Evolutionary conservation across 805 yeast species (phyloP), one percentile per base, ranked within the genome.

Genomic region (Candida germanica): DNA sequence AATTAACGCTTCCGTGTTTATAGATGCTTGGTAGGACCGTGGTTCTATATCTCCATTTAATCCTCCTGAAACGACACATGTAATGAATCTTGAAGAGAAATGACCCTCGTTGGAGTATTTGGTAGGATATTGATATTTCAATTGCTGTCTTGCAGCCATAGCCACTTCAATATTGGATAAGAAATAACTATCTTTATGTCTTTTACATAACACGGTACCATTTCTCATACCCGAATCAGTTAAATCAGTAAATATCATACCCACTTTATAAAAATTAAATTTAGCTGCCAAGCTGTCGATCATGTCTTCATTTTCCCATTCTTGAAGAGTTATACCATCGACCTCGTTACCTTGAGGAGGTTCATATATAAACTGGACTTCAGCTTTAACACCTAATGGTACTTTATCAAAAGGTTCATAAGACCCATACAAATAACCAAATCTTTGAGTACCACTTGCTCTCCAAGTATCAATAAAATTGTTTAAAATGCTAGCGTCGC

Each of bases 61-160:
- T 45, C 95, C 94, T n/a, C 99, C 99, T 1, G 94, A 77, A 3
- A 93, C 72, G 15, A 88, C 91, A 63, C 97, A 89, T 1, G 98
- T 91, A 13, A 89, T 91, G 56, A 87, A 93, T 53, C 87, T 87
- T 6, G 97, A 88, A 11, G 96, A 84, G 56, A 76, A 93, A 18
- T 53, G 49, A 2, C 87, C 86, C 7, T 73, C 58, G 19, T 72
- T 76, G 18, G 84, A 71, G 72, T 79, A 82, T 48, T 76, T 77
- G 26, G 86, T 71, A 12, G 62, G 52, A 53, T 81, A 83, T 13
- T 87, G 85, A 50, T 76, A 68, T 40, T 65, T 62, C 13, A 70
- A 53, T 64, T 93, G 99, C 62, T 84, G 71, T 42, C 74, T 71
- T 0, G 95, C 89, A 1, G 97, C 87, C 73, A 88, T 81, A 10